Evolutionary conservation across 1,284 basidiomycete genomes (phyloP).

Genomic region (Xerocomus amazonicus): DNA sequence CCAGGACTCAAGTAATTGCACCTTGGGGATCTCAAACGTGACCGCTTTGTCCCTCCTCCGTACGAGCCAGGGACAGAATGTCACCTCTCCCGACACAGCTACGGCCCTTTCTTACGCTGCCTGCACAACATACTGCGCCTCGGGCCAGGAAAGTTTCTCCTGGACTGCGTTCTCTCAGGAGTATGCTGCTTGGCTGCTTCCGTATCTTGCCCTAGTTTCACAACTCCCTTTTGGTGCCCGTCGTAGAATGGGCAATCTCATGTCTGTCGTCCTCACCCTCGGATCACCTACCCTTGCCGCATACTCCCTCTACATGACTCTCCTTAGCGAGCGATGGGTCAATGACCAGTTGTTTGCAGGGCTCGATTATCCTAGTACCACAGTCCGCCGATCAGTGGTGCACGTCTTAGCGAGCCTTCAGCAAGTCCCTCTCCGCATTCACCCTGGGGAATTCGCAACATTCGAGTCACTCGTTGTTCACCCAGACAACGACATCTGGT

Average conservation of each 20-base stretch:
- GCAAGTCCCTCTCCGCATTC: constrained; percentile 28
- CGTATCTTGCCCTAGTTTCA: constrained; percentile 3
- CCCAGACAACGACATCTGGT: too few species aligned
- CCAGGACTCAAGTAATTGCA: too few species aligned
- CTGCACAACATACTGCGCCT: constrained; percentile 33
- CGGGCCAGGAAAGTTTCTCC: constrained; percentile 30
- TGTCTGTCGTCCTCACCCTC: too few species aligned
- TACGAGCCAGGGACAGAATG: too few species aligned
- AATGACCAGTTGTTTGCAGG: background rate
- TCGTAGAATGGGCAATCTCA: too few species aligned
- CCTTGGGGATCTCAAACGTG: too few species aligned
- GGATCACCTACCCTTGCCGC: constrained; percentile 30
- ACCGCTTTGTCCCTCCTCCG: too few species aligned
- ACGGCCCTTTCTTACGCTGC: constrained; percentile 24
- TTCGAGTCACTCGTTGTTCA: too few species aligned
- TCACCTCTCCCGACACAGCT: background rate
- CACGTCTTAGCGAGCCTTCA: constrained; percentile 26
- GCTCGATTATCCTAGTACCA: constrained; percentile 18
- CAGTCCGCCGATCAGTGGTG: constrained; percentile 17
- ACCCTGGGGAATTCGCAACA: too few species aligned
- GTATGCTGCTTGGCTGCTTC: constrained; percentile 42
- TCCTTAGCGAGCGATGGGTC: constrained; percentile 32
- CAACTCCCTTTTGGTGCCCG: too few species aligned
- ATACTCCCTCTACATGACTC: constrained; percentile 33
- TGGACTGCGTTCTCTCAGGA: constrained; percentile 41